These are phyloP conservation scores for Talaromyces wortmannii DNA, from an alignment of 495 filamentous ascomycete species.

Conservation along the genomic window DNA sequence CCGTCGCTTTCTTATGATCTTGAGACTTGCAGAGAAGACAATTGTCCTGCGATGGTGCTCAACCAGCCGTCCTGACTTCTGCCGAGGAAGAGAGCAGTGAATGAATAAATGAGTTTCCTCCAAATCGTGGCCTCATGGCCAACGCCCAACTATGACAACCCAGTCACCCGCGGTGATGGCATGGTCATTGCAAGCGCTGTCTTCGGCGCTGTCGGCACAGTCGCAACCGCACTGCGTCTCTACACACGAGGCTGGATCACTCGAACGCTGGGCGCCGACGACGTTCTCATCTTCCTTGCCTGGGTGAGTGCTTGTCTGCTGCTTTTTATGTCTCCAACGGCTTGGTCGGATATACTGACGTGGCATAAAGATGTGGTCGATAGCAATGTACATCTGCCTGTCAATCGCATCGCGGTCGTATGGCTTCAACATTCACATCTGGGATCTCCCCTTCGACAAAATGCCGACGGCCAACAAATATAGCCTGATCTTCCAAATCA, in stretches of 20 bases:
- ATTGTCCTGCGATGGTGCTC: background rate
- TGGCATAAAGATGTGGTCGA: background rate
- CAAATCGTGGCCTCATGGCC: conserved; percentile 31
- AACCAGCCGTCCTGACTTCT: background rate
- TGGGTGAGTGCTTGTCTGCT: conserved; percentile 11
- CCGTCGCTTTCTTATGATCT: too few species aligned
- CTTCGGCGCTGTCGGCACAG: conserved; percentile 12
- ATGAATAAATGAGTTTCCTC: background rate
- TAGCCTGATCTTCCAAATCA: conserved; percentile 42
- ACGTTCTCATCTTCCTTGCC: conserved; percentile 32
- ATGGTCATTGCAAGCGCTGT: conserved; percentile 21
- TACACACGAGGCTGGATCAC: conserved; percentile 38
- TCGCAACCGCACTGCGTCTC: conserved; percentile 30
- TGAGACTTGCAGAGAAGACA: background rate
- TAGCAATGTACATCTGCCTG: conserved; percentile 38
- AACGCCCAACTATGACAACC: conserved; percentile 28
- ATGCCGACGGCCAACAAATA: conserved; percentile 32
- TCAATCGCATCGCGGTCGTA: conserved; percentile 33
- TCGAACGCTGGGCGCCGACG: conserved; percentile 37
- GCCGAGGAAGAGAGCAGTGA: background rate
- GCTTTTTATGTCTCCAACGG: background rate
- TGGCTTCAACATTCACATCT: conserved; percentile 50
- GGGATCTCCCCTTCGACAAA: conserved; percentile 35
- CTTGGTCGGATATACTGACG: background rate
- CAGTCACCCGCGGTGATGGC: conserved; percentile 25